Evolutionary conservation across 805 yeast species (phyloP).

Genomic region (Yueomyces sp.): DNA sequence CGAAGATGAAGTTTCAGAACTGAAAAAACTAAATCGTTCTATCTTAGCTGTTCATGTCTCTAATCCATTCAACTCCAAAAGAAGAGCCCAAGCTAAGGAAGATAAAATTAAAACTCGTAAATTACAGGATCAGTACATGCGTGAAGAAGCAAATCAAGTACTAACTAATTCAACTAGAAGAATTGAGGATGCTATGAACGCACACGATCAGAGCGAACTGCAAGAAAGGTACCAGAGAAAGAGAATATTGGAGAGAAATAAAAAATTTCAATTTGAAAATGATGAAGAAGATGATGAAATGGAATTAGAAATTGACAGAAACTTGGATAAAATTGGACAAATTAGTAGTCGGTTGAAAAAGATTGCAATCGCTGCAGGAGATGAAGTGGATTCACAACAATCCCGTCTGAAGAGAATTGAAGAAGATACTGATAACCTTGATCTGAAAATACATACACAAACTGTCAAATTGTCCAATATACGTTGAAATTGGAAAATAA

Average conservation of each 20-base stretch:
- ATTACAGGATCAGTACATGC: conserved; percentile 44
- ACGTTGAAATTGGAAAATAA: conserved; percentile 6
- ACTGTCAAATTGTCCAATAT: conserved; percentile 52
- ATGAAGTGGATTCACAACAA: conserved; percentile 73
- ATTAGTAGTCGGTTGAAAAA: conserved; percentile 58
- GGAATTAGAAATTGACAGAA: conserved; percentile 76
- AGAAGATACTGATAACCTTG: conserved; percentile 73
- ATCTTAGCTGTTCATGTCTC: conserved; percentile 67
- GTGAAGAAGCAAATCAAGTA: conserved; percentile 46
- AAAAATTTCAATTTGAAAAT: conserved; percentile 68
- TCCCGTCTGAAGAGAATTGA: conserved; percentile 59
- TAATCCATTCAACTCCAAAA: conserved; percentile 81
- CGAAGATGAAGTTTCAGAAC: conserved; percentile 67
- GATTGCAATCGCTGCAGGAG: conserved; percentile 59
- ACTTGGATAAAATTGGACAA: conserved; percentile 63
- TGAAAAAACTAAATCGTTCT: conserved; percentile 66
- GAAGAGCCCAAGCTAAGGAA: conserved; percentile 63
- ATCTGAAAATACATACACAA: conserved; percentile 70
- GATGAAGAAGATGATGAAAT: conserved; percentile 89
- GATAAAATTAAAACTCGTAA: conserved; percentile 48
- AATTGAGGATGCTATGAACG: conserved; percentile 45
- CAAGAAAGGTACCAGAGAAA: conserved; percentile 27
- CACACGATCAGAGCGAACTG: conserved; percentile 25
- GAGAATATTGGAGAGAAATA: conserved; percentile 35
- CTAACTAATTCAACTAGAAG: conserved; percentile 57